Percentiles rank a stretch among this genome's conserved stretches.
Conservation (phyloP, 306 rosid genomes). For the Prinsepia uniflora region DNA sequence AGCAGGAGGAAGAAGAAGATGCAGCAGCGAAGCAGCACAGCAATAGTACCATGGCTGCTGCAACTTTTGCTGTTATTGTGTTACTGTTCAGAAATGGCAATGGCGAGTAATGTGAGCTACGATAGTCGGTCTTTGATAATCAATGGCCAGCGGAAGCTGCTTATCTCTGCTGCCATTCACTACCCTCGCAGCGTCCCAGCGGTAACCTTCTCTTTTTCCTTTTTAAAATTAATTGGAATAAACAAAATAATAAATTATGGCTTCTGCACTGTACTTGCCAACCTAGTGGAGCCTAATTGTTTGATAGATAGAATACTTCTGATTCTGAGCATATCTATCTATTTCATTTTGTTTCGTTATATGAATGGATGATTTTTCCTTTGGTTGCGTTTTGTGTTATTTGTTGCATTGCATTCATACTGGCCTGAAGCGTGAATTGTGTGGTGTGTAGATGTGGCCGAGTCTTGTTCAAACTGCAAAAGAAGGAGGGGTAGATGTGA, state of each 20-base stretch:
- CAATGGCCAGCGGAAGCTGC: constrained; percentile 70
- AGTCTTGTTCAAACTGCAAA: constrained; percentile 77
- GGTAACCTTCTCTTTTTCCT: constrained; percentile 30
- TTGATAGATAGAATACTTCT: neutral
- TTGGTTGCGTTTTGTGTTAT: neutral
- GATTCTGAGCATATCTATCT: neutral
- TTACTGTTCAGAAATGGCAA: neutral
- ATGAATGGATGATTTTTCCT: neutral
- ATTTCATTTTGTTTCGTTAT: neutral
- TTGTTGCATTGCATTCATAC: neutral
- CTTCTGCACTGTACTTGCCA: neutral
- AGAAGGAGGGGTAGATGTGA: constrained; percentile 78
- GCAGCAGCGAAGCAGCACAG: no score
- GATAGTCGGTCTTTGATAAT: constrained; percentile 78
- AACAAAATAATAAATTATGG: neutral
- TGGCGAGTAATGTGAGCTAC: constrained; percentile 56
- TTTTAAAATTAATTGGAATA: neutral
- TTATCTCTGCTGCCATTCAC: constrained; percentile 88
- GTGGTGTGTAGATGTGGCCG: constrained; percentile 79
- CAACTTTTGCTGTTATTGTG: constrained; percentile 1
- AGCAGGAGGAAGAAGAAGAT: constrained; percentile 6
- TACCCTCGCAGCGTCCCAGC: constrained; percentile 93
- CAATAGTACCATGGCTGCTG: neutral
- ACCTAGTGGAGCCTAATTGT: neutral
- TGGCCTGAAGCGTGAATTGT: constrained; percentile 2